Evolutionary conservation across 75 land plant genomes (phyloP).

Genomic region (Picea glauca): DNA sequence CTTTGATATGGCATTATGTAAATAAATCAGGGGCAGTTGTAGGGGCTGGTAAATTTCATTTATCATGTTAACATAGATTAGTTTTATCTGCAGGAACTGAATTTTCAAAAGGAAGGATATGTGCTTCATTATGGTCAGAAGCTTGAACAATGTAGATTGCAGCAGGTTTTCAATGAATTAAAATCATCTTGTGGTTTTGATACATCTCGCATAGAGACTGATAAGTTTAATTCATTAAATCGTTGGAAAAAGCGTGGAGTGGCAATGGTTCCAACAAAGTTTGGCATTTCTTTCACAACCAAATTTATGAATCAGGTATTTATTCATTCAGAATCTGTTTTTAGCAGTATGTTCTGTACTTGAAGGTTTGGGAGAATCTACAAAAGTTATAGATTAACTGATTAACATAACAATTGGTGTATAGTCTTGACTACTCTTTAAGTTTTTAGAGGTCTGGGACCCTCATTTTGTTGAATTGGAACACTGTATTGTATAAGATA

Average conservation of each 20-base stretch:
- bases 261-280: conserved; percentile 93
- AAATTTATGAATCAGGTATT: conserved; percentile 94
- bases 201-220: conserved; percentile 37
- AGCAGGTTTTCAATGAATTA: conserved; percentile 61
- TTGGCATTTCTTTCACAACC: conserved; percentile 94
- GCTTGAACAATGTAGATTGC: conserved; percentile 54
- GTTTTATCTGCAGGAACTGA: conserved; percentile 59
- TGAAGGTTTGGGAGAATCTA: neutral
- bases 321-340: neutral
- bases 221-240: conserved; percentile 60
- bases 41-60: neutral
- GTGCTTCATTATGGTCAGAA: conserved; percentile 82
- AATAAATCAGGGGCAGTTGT: neutral
- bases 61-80: neutral
- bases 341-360: neutral
- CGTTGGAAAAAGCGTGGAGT: conserved; percentile 96
- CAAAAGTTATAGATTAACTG: too few species aligned
- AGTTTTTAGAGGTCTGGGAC: neutral
- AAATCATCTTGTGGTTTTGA: conserved; percentile 63
- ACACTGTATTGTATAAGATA: too few species aligned
- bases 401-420: too few species aligned
- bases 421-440: too few species aligned
- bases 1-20: neutral
- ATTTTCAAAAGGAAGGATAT: conserved; percentile 82
- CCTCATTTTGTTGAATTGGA: neutral